Evolutionary conservation across 1,284 basidiomycete genomes (phyloP).

Genomic region (Cryptococcus sp.): DNA sequence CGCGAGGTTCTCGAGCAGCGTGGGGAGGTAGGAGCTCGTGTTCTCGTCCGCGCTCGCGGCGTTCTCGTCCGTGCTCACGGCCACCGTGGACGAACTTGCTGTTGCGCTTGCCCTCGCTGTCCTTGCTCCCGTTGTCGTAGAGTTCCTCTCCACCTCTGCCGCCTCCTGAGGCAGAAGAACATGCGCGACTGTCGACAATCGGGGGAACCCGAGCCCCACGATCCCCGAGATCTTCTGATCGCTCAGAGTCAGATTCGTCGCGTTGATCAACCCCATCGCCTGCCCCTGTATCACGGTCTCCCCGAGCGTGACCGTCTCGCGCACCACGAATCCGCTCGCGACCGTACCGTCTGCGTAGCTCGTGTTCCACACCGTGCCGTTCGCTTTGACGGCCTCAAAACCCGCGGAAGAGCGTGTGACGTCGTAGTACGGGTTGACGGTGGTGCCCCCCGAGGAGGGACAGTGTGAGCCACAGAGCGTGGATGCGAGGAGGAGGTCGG

Average conservation of each 20-base stretch:
- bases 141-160: conserved; percentile 1
- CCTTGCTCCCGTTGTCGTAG: background rate
- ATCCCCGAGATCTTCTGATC: conserved; percentile 48
- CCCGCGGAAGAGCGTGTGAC: conserved; percentile 20
- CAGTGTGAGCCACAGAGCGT: conserved; percentile 35
- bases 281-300: conserved; percentile 19
- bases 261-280: conserved; percentile 40
- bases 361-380: conserved; percentile 27
- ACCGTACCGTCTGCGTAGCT: conserved; percentile 32
- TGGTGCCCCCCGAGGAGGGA: conserved; percentile 17
- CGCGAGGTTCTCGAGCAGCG: conserved; percentile 39
- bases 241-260: conserved; percentile 46
- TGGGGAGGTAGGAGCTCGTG: conserved; percentile 25
- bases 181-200: conserved; percentile 30
- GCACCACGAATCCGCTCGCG: conserved; percentile 36
- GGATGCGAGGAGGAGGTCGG: conserved; percentile 43
- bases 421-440: conserved; percentile 36
- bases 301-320: conserved; percentile 33
- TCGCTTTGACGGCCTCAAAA: conserved; percentile 29
- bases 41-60: background rate
- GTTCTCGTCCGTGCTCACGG: background rate
- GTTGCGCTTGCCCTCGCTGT: background rate
- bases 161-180: conserved; percentile 8
- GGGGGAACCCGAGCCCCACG: conserved; percentile 49
- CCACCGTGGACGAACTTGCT: background rate